phyloP scores from a whole-genome alignment of 495 filamentous ascomycete genomes.

The Astrothelium subdiscretum region DNA sequence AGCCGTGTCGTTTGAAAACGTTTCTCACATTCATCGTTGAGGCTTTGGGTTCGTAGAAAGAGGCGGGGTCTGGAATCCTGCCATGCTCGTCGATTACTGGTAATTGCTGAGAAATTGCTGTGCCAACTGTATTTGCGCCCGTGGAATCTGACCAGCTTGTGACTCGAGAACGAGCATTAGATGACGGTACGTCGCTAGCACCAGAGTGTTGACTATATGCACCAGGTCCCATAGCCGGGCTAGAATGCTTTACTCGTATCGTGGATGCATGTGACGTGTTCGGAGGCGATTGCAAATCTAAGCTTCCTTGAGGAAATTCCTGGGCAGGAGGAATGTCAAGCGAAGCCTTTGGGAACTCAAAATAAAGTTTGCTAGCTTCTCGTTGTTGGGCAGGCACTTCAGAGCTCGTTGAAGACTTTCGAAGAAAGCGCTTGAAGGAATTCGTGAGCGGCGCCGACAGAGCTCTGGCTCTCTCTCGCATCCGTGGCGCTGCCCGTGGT shows the following conservation, averaged over 20 bases:
- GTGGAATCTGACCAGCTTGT: constrained; percentile 68
- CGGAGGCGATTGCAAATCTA: not conserved
- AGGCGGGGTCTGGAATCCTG: constrained; percentile 29
- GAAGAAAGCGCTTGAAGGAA: constrained; percentile 14
- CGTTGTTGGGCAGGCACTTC: constrained; percentile 15
- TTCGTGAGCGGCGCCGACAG: constrained; percentile 15
- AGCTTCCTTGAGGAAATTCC: not conserved
- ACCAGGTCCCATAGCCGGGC: not conserved
- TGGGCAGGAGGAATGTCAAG: not conserved
- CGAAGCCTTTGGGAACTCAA: not conserved
- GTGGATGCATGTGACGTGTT: not conserved
- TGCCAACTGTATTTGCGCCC: constrained; percentile 40
- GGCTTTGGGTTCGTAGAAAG: not conserved
- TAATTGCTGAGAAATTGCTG: constrained; percentile 37
- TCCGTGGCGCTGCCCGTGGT: not conserved
- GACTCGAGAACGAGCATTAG: constrained; percentile 40
- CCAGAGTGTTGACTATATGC: not conserved
- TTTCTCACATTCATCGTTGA: not conserved
- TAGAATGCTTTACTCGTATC: not conserved
- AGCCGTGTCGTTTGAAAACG: not conserved
- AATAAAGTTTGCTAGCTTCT: constrained; percentile 14
- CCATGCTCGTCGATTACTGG: constrained; percentile 58
- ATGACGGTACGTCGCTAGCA: not conserved
- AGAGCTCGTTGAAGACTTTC: constrained; percentile 7
- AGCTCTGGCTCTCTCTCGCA: constrained; percentile 6